Evolutionary conservation across 352 stramenopile genomes (phyloP).

Genomic region (Phytophthora palmivora): DNA sequence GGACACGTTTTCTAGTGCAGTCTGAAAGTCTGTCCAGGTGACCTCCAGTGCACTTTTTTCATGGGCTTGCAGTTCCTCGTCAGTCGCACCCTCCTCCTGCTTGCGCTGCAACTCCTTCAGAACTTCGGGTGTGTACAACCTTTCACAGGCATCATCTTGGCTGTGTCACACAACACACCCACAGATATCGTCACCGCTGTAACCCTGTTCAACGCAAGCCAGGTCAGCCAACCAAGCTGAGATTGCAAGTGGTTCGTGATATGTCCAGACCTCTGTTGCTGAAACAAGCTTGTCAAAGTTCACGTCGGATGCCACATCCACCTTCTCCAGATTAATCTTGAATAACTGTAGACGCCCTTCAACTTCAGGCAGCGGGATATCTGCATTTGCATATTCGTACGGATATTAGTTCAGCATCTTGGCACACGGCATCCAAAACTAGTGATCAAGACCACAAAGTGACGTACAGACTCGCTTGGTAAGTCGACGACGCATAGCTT

Average conservation of each 20-base stretch:
- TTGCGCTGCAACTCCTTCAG: constrained; percentile 56
- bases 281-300: constrained; percentile 80
- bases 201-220: constrained; percentile 39
- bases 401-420: neutral
- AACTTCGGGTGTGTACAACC: constrained; percentile 76
- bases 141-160: constrained; percentile 87
- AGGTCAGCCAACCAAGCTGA: constrained; percentile 5
- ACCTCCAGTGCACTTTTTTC: constrained; percentile 66
- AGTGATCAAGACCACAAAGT: neutral
- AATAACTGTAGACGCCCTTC: constrained; percentile 73
- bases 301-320: constrained; percentile 87
- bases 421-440: neutral
- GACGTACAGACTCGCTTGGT: constrained; percentile 94
- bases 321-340: constrained; percentile 76
- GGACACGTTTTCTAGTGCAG: constrained; percentile 80
- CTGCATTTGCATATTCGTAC: constrained; percentile 10
- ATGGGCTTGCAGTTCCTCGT: constrained; percentile 50
- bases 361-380: constrained; percentile 67
- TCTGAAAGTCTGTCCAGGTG: constrained; percentile 64
- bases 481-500: constrained; percentile 94
- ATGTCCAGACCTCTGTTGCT: constrained; percentile 56
- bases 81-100: constrained; percentile 49
- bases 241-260: neutral
- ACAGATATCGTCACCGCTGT: constrained; percentile 67
- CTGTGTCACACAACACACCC: constrained; percentile 62